Base-by-base conservation (phyloP, 306 rosid species). In the Trichosanthes cucumerina region DNA sequence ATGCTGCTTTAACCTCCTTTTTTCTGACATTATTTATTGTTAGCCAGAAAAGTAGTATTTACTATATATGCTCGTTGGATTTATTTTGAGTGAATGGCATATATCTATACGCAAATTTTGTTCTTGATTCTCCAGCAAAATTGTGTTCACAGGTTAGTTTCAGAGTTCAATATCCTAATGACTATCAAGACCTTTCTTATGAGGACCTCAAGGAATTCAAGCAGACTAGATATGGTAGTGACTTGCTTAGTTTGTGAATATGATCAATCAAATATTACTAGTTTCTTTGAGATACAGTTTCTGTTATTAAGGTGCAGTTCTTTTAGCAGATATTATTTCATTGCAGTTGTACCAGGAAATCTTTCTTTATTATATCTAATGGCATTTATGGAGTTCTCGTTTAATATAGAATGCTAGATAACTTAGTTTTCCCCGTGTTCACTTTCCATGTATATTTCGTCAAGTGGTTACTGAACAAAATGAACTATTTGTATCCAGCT, bases 141-240 rank as follows among this genome's bases (percentile, higher is more conserved):
- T 70, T 71, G 73, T 82, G 75, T 74, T 77, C 80, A 18, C 93
- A 96, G 99, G 98, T 96, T 79, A 91, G 97, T 84, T 90, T 87
- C 82, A 90, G 98, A 77, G 97, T 96, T 85, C 97, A 96, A 82
- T 96, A 96, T 84, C 99, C 98, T 84, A 93, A 87, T 87, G 99
- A 93, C 84, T 86, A 90, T 87, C 97, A 88, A 85, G 93, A 88
- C 83, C 97, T 92, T 85, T 90, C 98, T 66, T 85, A 86, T 31
- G 99, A 96, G 88, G 99, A 96, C 82, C 96, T 90, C 79, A 93
- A 90, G 87, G 99, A 96, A 78, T 93, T 96, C 81, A 93, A 93
- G 85, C 99, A 96, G 81, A 96, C 98, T 56, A 91, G 93, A 96
- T 96, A 93, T 86, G 99, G 99, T 96, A 96, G 89, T 83, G 39